phyloP scores from a whole-genome alignment of 495 filamentous ascomycete species.

The Xylaria venustula region DNA sequence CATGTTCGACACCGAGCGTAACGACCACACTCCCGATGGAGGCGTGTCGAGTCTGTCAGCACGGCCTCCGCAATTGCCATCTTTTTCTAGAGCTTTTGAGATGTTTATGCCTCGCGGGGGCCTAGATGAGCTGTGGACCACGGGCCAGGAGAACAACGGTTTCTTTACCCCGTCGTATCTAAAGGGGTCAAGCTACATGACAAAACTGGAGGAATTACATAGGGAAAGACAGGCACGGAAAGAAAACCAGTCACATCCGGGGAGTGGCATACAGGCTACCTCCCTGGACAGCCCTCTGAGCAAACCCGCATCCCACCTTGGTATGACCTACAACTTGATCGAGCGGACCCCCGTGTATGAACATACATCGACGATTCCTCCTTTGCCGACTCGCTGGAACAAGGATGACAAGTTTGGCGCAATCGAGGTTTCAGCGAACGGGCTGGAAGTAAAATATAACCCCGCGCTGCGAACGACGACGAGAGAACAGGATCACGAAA shows the following conservation, averaged over 20 bases:
- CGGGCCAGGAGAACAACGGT: slow-evolving; percentile 22
- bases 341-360: slow-evolving; percentile 61
- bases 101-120: slow-evolving; percentile 37
- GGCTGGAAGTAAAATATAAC: slow-evolving; percentile 74
- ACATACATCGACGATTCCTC: slow-evolving; percentile 57
- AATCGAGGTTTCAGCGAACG: slow-evolving; percentile 72
- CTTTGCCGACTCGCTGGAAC: slow-evolving; percentile 82
- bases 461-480: slow-evolving; percentile 30
- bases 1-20: slow-evolving; percentile 22
- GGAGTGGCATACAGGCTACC: slow-evolving; percentile 9
- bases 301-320: slow-evolving; percentile 61
- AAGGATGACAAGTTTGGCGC: slow-evolving; percentile 69
- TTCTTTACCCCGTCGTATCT: slow-evolving; percentile 86
- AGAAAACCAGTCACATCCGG: slow-evolving; percentile 20
- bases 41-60: slow-evolving; percentile 32
- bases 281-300: slow-evolving; percentile 7
- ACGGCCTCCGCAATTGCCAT: slow-evolving; percentile 41
- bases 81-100: slow-evolving; percentile 63
- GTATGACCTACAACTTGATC: slow-evolving; percentile 82
- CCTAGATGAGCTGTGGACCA: slow-evolving; percentile 25
- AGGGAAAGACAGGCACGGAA: slow-evolving; percentile 52
- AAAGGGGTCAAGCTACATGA: slow-evolving; percentile 70
- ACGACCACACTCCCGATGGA: slow-evolving; percentile 29
- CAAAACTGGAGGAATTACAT: slow-evolving; percentile 68
- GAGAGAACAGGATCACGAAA: slow-evolving; percentile 68